These are phyloP conservation scores for Aciculoconidium aculeatum DNA, from an alignment of 805 yeast species.

Conservation along the genomic window DNA sequence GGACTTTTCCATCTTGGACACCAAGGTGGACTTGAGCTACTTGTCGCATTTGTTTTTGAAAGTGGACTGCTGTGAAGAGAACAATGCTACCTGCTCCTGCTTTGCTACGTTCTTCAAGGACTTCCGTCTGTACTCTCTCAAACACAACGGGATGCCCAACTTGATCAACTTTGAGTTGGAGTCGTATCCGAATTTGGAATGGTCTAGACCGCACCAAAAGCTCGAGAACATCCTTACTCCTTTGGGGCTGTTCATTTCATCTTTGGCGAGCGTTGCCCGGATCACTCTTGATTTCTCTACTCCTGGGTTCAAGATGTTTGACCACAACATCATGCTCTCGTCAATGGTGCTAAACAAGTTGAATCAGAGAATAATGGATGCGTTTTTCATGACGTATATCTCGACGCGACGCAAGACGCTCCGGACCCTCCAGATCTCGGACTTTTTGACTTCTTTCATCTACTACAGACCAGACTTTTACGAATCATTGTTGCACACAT, in stretches of 20 bases:
- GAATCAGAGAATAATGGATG: slow-evolving; percentile 30
- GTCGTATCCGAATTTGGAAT: slow-evolving; percentile 26
- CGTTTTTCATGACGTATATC: slow-evolving; percentile 26
- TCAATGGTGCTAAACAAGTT: slow-evolving; percentile 23
- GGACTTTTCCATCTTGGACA: slow-evolving; percentile 14
- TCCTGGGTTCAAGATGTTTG: slow-evolving; percentile 34
- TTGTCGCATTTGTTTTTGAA: slow-evolving; percentile 21
- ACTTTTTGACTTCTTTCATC: slow-evolving; percentile 30
- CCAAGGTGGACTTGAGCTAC: slow-evolving; percentile 20
- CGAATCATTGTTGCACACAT: slow-evolving; percentile 29
- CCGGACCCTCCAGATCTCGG: slow-evolving; percentile 24
- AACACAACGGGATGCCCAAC: slow-evolving; percentile 25
- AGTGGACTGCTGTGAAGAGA: slow-evolving; percentile 26
- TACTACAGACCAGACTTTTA: slow-evolving; percentile 33
- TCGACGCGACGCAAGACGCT: slow-evolving; percentile 11
- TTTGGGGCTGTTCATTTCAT: slow-evolving; percentile 23
- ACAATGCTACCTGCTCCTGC: slow-evolving; percentile 20
- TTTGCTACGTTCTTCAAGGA: slow-evolving; percentile 23
- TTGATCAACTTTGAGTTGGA: slow-evolving; percentile 24
- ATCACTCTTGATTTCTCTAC: slow-evolving; percentile 29
- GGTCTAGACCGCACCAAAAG: slow-evolving; percentile 31
- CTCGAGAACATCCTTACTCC: slow-evolving; percentile 26
- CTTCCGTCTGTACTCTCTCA: slow-evolving; percentile 15
- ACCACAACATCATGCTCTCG: slow-evolving; percentile 23
- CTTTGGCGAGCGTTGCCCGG: slow-evolving; percentile 17